Conservation (phyloP, 257 asterid genomes). For the Solanum paucissectum region DNA sequence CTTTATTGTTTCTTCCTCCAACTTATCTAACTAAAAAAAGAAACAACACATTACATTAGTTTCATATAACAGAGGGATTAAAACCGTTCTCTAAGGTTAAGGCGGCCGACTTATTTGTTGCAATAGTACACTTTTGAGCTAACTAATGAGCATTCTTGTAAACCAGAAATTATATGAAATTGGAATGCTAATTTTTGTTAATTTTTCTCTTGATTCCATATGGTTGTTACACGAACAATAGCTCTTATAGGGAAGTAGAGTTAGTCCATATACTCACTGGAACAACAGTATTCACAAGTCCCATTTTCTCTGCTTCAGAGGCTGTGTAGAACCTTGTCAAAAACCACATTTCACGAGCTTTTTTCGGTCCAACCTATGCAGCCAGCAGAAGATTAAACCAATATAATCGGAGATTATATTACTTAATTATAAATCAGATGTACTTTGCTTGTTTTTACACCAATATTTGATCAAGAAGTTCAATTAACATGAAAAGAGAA, state of each 20-base stretch:
- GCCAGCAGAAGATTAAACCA: background rate
- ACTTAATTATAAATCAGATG: background rate
- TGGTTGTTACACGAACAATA: background rate
- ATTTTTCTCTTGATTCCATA: background rate
- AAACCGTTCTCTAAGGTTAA: background rate
- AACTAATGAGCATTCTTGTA: background rate
- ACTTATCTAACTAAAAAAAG: conserved; percentile 39
- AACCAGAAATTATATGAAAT: background rate
- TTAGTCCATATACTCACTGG: conserved; percentile 41
- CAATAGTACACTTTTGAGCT: background rate
- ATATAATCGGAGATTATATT: background rate
- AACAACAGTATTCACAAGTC: conserved; percentile 81
- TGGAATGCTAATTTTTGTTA: background rate
- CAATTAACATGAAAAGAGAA: background rate
- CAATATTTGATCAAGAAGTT: background rate
- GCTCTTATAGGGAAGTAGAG: background rate
- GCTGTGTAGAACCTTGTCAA: conserved; percentile 78
- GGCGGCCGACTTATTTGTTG: background rate
- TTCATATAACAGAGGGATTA: background rate
- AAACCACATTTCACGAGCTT: conserved; percentile 93
- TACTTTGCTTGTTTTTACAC: background rate
- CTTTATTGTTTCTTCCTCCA: conserved; percentile 80
- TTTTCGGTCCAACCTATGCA: conserved; percentile 74
- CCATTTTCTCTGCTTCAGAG: conserved; percentile 87
- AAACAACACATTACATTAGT: background rate